Evolutionary conservation across 2,329 filamentous ascomycete species (phyloP), one percentile per base, ranked within the genome.

Genomic region (Epichloe gansuensis): DNA sequence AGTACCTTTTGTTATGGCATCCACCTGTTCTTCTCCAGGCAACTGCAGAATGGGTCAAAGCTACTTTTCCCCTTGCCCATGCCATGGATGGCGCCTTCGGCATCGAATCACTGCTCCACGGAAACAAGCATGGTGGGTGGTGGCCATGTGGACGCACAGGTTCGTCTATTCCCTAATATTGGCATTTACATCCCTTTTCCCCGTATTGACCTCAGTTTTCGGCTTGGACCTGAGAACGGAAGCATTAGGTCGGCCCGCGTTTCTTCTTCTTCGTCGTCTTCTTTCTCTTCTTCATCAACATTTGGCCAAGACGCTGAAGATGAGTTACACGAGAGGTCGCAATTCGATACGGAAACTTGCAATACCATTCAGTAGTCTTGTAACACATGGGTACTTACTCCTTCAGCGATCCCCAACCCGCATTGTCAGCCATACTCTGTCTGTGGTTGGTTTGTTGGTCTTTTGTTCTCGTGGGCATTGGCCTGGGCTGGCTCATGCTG

Each of bases 271-370:
- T 31, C 31, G 8, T 11, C 31, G 9, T 31, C 31, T 2, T 2
- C 31, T 9, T 31, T 31, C 31, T 31, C 8, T 4, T 31, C 31
- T 11, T 31, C 31, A 31, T 31, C 9, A 21, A 21, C 4, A 31
- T 9, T 31, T 39, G 38, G 12, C 38, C 15, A 43, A 13, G 11
- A 11, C 25, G 43, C 43, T 42, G 40, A 21, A 25, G 17, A 42
- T 21, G 11, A 42, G 47, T 49, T 34, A 34, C 47, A 50, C 51
- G 34, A 34, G 35, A 40, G 15, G 51, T 53, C 51, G 42, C 47
- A 50, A 47, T 27, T 50, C 23, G 47, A 53, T 17, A 53, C 47
- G 36, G 36, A 42, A 39, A 31, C n/a, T 31, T 36, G 25, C 40
- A 47, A 45, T 35, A 34, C 31, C 25, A 31, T 23, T 34, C 17